These are phyloP conservation scores for Meyerozyma athensensis DNA, from an alignment of 1,139 yeast species.

Conservation along the genomic window DNA sequence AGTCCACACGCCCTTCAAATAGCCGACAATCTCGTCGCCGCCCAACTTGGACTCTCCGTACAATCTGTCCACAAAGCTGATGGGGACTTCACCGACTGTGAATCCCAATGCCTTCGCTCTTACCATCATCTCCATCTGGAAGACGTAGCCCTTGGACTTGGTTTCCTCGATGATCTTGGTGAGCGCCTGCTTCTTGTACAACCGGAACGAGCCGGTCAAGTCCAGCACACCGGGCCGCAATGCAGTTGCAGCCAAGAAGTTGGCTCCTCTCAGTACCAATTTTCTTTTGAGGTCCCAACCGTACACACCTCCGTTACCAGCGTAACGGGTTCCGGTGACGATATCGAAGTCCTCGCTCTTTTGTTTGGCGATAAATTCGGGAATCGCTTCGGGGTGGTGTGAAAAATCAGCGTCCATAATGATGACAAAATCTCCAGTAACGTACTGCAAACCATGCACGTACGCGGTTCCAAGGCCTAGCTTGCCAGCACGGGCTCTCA, in stretches of 20 bases:
- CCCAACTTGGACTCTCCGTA: slow-evolving; percentile 81
- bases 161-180: slow-evolving; percentile 65
- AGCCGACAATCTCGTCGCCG: slow-evolving; percentile 77
- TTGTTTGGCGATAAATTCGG: slow-evolving; percentile 68
- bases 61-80: slow-evolving; percentile 72
- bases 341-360: slow-evolving; percentile 62
- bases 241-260: slow-evolving; percentile 68
- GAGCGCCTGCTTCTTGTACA: slow-evolving; percentile 68
- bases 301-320: slow-evolving; percentile 78
- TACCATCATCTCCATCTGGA: slow-evolving; percentile 90
- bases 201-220: slow-evolving; percentile 74
- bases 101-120: slow-evolving; percentile 70
- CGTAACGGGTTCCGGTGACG: slow-evolving; percentile 83
- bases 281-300: slow-evolving; percentile 86
- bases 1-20: slow-evolving; percentile 71
- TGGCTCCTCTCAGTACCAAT: slow-evolving; percentile 76
- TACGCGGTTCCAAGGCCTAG: slow-evolving; percentile 81
- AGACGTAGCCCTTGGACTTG: slow-evolving; percentile 75
- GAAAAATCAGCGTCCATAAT: slow-evolving; percentile 88
- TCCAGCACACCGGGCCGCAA: slow-evolving; percentile 73
- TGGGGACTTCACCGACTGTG: slow-evolving; percentile 76
- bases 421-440: slow-evolving; percentile 70
- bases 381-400: slow-evolving; percentile 78
- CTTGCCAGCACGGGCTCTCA: slow-evolving; percentile 75
- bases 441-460: slow-evolving; percentile 71